These are phyloP conservation scores for Solanum gracilifrons DNA, from an alignment of 257 asterid species.

Conservation along the genomic window DNA sequence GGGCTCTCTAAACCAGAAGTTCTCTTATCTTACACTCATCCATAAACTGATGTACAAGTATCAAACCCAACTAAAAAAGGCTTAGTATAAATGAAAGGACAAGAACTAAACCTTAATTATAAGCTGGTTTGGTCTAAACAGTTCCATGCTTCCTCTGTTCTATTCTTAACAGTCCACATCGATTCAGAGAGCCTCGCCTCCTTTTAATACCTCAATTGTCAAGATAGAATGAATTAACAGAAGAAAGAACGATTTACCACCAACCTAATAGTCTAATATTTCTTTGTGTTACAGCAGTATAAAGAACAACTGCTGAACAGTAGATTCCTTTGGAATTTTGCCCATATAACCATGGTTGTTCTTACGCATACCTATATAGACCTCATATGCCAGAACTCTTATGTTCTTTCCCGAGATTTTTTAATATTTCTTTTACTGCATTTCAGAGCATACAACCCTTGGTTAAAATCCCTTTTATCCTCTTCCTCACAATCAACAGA, in stretches of 20 bases:
- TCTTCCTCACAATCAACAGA: background rate
- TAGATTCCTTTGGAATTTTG: background rate
- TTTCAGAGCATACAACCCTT: background rate
- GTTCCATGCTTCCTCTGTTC: background rate
- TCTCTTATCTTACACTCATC: background rate
- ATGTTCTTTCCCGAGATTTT: background rate
- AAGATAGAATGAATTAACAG: background rate
- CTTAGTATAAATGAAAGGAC: background rate
- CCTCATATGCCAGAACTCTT: background rate
- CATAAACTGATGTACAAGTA: background rate
- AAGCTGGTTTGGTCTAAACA: background rate
- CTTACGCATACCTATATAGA: background rate
- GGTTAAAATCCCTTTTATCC: background rate
- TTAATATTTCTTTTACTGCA: background rate
- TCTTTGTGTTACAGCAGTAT: background rate
- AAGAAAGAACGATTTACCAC: background rate
- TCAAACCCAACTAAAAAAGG: background rate
- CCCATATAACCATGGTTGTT: background rate
- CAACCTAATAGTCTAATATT: background rate
- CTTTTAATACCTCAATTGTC: background rate
- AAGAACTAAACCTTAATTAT: background rate
- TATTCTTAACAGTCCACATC: background rate
- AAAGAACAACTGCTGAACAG: background rate
- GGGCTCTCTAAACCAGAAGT: background rate
- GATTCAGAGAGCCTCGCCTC: background rate